phyloP scores from a whole-genome alignment of 164 flowering plant species.

The Warburgia ugandensis region DNA sequence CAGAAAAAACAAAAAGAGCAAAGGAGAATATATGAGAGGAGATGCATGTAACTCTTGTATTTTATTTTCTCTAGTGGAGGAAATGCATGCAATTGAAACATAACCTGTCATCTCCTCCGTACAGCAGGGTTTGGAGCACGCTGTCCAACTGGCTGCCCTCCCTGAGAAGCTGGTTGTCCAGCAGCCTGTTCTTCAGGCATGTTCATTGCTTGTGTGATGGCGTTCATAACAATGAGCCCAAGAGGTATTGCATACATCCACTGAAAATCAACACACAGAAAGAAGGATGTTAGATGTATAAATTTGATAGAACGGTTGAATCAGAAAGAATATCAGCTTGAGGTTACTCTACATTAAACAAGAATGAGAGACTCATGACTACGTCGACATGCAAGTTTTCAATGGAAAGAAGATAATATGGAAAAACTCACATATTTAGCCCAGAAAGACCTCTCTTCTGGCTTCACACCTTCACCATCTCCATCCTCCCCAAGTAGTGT shows the following conservation, averaged over 20 bases:
- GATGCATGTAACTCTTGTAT: too few species aligned
- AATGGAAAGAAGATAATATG: too few species aligned
- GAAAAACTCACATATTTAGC: constrained; percentile 83
- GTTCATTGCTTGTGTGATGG: constrained; percentile 96
- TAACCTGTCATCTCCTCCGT: constrained; percentile 52
- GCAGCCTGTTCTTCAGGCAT: constrained; percentile 84
- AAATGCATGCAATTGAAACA: not conserved
- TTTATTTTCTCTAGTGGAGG: too few species aligned
- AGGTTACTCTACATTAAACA: too few species aligned
- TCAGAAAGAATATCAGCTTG: too few species aligned
- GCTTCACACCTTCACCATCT: constrained; percentile 61
- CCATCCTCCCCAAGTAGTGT: constrained; percentile 45
- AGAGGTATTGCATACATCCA: constrained; percentile 98
- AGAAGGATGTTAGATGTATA: too few species aligned
- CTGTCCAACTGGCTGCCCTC: constrained; percentile 32
- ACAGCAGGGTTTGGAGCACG: constrained; percentile 54
- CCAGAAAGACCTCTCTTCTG: constrained; percentile 89
- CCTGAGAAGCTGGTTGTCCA: constrained; percentile 48
- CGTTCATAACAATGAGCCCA: constrained; percentile 86
- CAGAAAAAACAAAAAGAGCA: too few species aligned
- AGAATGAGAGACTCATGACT: too few species aligned
- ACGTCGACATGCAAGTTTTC: too few species aligned
- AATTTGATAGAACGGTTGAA: too few species aligned
- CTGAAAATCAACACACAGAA: constrained; percentile 27
- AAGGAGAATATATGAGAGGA: too few species aligned